These are phyloP conservation scores for Aspergillus transmontanensis DNA, from an alignment of 2,329 filamentous ascomycete genomes.

Conservation along the genomic window DNA sequence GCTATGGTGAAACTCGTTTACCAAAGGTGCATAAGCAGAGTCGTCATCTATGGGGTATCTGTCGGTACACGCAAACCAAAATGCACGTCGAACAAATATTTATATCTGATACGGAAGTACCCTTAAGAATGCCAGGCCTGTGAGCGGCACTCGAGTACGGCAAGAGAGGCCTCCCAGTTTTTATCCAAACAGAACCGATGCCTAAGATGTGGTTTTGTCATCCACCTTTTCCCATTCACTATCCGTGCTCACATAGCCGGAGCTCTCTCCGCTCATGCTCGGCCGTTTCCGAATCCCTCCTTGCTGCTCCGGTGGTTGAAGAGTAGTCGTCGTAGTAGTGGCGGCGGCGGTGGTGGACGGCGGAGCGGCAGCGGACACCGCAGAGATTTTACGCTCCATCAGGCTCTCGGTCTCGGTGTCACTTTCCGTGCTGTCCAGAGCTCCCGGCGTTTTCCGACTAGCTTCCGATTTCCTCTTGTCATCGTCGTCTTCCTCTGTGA, in stretches of 20 bases:
- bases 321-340: slow-evolving; percentile 31
- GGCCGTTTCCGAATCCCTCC: slow-evolving; percentile 48
- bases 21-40: not conserved
- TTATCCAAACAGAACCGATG: not conserved
- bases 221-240: slow-evolving; percentile 98
- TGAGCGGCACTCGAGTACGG: not conserved
- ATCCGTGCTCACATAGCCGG: slow-evolving; percentile 74
- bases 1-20: not conserved
- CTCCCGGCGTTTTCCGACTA: slow-evolving; percentile 33
- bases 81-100: not conserved
- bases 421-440: slow-evolving; percentile 43
- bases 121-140: not conserved
- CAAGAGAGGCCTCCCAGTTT: not conserved
- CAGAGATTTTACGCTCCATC: slow-evolving; percentile 20
- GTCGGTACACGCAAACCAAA: slow-evolving; percentile 1
- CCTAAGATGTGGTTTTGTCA: slow-evolving; percentile 19
- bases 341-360: slow-evolving; percentile 19
- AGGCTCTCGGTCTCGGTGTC: slow-evolving; percentile 48
- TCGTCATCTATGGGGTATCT: slow-evolving; percentile 8
- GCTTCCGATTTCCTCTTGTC: slow-evolving; percentile 12
- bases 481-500: slow-evolving; percentile 20
- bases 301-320: slow-evolving; percentile 52
- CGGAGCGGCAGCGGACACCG: slow-evolving; percentile 16
- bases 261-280: slow-evolving; percentile 51
- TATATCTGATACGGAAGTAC: slow-evolving; percentile 1